Evolutionary conservation across 2,329 filamentous ascomycete species (phyloP).

Genomic region (Fusarium papillatum): DNA sequence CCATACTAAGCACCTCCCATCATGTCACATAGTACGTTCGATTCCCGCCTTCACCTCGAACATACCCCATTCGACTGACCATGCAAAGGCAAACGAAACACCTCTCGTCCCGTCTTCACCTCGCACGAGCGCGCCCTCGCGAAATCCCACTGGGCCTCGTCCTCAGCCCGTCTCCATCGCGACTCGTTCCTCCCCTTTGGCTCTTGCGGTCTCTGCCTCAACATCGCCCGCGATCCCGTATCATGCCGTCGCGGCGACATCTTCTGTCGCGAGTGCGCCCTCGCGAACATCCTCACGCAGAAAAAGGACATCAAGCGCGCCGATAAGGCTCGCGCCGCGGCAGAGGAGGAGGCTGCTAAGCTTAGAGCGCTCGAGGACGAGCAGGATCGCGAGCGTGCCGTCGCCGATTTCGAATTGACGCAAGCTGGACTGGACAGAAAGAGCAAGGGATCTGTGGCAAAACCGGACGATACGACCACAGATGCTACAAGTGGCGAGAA

Average conservation of each 20-base stretch:
- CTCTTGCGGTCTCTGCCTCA: conserved; percentile 89
- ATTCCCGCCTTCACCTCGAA: background rate
- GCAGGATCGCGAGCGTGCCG: conserved; percentile 77
- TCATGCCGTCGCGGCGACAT: conserved; percentile 88
- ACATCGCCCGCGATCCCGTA: conserved; percentile 85
- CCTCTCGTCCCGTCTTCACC: conserved; percentile 93
- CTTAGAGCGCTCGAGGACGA: conserved; percentile 72
- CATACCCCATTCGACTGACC: background rate
- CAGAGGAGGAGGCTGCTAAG: conserved; percentile 73
- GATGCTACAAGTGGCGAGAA: conserved; percentile 11
- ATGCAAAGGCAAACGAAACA: conserved; percentile 83
- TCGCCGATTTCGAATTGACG: conserved; percentile 87
- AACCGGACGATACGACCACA: conserved; percentile 44
- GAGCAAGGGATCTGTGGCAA: conserved; percentile 55
- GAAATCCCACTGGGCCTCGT: conserved; percentile 85
- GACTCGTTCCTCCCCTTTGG: conserved; percentile 95
- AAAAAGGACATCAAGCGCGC: conserved; percentile 90
- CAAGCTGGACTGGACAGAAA: conserved; percentile 75
- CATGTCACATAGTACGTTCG: conserved; percentile 61
- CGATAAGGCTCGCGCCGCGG: conserved; percentile 74
- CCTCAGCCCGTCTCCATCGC: conserved; percentile 85
- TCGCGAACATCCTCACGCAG: conserved; percentile 91
- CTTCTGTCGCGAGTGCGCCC: conserved; percentile 95
- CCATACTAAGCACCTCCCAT: conserved; percentile 20
- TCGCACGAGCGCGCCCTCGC: conserved; percentile 89